Evolutionary conservation across 306 rosid genomes (phyloP), one percentile per base, ranked within the genome.

Genomic region (Glycine latifolia): DNA sequence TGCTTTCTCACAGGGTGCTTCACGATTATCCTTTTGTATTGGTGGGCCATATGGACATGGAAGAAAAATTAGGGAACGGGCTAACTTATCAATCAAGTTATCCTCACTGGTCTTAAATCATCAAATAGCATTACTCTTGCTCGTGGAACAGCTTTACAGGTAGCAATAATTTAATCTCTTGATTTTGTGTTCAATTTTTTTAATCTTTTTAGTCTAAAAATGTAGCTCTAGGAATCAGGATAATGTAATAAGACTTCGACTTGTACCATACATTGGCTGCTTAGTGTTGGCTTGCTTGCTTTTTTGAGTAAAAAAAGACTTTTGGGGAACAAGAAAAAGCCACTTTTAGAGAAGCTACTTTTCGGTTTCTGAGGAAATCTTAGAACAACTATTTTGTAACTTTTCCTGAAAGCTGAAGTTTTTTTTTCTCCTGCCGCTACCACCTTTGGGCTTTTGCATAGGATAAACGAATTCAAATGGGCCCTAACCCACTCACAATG

Each of bases 41-140:
- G 99, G 99, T 43, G 99, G 97, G 59, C 97, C 99, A 13, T 95
- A 95, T 76, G 97, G 99, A 43, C 97, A 93, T 87, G 99, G 99
- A 67, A 89, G 74, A 48, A 87, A 82, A 83, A 73, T 95, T 86
- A 80, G 87, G 76, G 90, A 90, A 49, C 95, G 97, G 72, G 97
- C 97, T 69, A 85, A 95, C 87, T 10, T 86, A 86, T 90, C 94
- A 2, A 79, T 95, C 80, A 95, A 87, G 97, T 85, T 95, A 68
- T 93, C 97, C 37, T 89, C 97, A 6, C 81, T 93, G 87, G 97
- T 93, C 63, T 85, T 95, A 58, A 93, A 95, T 85, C 99, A 95
- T 88, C 95, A 93, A 83, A 89, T 95, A 82, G 99, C 99, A 49
- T 67, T 93, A 59, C 91, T 93, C 46, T 90, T 95, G 80, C 95